These are phyloP conservation scores for Yamadazyma dendronema DNA, from an alignment of 1,139 yeast genomes.

Conservation along the genomic window DNA sequence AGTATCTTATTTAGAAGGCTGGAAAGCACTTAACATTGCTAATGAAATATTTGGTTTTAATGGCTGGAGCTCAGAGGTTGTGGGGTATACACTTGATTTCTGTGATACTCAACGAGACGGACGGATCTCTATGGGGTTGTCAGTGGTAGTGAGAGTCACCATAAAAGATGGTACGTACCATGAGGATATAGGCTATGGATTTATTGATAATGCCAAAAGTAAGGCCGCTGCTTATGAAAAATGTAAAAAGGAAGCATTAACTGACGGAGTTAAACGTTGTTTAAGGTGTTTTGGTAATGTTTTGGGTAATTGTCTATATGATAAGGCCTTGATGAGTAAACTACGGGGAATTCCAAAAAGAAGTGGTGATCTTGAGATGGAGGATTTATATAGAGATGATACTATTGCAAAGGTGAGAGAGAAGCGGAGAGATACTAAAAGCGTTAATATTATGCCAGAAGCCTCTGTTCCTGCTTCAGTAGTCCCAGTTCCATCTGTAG, in stretches of 20 bases:
- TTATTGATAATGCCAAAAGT: slow-evolving; percentile 66
- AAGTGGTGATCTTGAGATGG: slow-evolving; percentile 53
- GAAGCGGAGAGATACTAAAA: slow-evolving; percentile 14
- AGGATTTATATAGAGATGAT: slow-evolving; percentile 40
- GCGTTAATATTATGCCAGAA: slow-evolving; percentile 9
- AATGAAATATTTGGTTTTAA: slow-evolving; percentile 79
- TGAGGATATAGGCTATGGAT: slow-evolving; percentile 83
- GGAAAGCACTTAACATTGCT: slow-evolving; percentile 77
- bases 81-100: slow-evolving; percentile 65
- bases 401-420: slow-evolving; percentile 31
- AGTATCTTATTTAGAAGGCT: slow-evolving; percentile 76
- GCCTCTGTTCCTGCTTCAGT: not conserved
- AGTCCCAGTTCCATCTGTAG: not conserved
- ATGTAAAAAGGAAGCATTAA: slow-evolving; percentile 77
- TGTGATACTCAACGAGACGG: slow-evolving; percentile 60
- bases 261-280: slow-evolving; percentile 78
- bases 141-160: slow-evolving; percentile 70
- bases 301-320: slow-evolving; percentile 76
- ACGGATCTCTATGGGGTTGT: slow-evolving; percentile 59
- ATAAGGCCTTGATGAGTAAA: slow-evolving; percentile 59
- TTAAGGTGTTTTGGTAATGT: slow-evolving; percentile 79
- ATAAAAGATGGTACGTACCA: slow-evolving; percentile 73
- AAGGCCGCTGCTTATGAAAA: slow-evolving; percentile 78
- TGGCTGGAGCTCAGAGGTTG: slow-evolving; percentile 77
- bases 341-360: slow-evolving; percentile 54